Base-by-base conservation (phyloP, 2,329 filamentous ascomycete genomes). In the Elsinoe necatrix region DNA sequence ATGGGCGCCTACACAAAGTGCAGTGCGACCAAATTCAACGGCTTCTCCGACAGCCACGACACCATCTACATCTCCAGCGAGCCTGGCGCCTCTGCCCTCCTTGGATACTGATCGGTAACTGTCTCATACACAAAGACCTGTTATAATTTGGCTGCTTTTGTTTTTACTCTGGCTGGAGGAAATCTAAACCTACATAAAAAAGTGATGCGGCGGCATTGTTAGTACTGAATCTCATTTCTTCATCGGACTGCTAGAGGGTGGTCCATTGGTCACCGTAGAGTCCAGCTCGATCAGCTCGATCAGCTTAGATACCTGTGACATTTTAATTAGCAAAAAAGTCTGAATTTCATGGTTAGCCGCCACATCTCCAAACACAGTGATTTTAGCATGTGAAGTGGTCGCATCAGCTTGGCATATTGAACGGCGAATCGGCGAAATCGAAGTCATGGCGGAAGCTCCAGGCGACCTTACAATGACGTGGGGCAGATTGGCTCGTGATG, bases 1-100 rank as follows among this genome's bases (percentile, higher is more conserved):
- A 98, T 98, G 93, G 93, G 93, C 56, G 92, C 93, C 21, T 98
- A 98, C 73, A 97, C 93, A 65, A 95, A 91, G 79, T 97, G 92
- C 79, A 96, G 90, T 59, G 92, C 93, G 61, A 98, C 93, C 57
- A 85, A 87, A 68, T 98, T 98, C 84, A 98, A 98, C 65, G 93
- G 93, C 61, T 98, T 97, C 74, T 87, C 85, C 56, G 89, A 97
- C 73, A 80, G 84, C 64, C 93, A 98, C 71, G 87, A 95, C 66
- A 86, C 95, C 61, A 84, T 97, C 62, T 97, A 97, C 69, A 86
- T 97, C 64, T 95, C 86, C 71, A 96, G 90, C 72, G 93, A 98
- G 81, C 81, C 87, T 18, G 92, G 89, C 47, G 93, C 91, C 25
- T 80, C 78, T 63, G 89, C 87, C 14, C 76, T 95, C 52, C 72